Conservation (phyloP, 768 basidiomycete species). For the Suillus decipiens region DNA sequence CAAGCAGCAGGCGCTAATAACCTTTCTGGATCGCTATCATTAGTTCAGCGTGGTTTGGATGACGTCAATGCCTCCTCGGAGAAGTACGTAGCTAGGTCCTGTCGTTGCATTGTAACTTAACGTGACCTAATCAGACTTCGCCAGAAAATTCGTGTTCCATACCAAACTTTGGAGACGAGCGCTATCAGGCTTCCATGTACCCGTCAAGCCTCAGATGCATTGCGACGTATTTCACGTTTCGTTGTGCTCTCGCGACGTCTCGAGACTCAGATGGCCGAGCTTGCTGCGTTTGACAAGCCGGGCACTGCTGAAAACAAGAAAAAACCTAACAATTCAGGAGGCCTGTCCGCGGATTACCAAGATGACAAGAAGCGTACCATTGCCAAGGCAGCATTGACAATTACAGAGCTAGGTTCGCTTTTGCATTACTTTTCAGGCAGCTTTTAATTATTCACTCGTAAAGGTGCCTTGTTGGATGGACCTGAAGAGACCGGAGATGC, state of each 20-base stretch:
- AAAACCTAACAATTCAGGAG: too few relatives aligned
- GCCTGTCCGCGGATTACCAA: too few relatives aligned
- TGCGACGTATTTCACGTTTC: conserved; percentile 84
- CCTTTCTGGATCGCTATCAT: conserved; percentile 68
- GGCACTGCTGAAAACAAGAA: too few relatives aligned
- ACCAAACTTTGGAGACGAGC: conserved; percentile 68
- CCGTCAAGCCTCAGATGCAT: conserved; percentile 81
- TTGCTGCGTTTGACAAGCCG: conserved; percentile 31
- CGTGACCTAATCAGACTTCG: conserved; percentile 57
- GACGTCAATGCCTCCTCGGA: conserved; percentile 78
- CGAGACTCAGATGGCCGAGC: conserved; percentile 81
- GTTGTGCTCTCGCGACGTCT: conserved; percentile 80
- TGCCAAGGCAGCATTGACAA: conserved; percentile 94
- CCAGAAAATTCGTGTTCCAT: conserved; percentile 83
- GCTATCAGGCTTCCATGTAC: conserved; percentile 76
- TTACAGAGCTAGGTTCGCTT: conserved; percentile 81
- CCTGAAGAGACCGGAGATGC: conserved; percentile 22
- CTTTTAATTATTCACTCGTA: conserved; percentile 10
- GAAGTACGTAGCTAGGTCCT: conserved; percentile 50
- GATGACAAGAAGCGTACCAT: too few relatives aligned
- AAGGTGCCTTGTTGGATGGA: conserved; percentile 56
- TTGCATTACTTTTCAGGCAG: neutral
- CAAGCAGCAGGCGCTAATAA: conserved; percentile 76
- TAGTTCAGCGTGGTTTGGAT: conserved; percentile 67
- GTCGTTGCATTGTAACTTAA: conserved; percentile 1